These are phyloP conservation scores for Obelidium mucronatum DNA, from an alignment of 192 early-diverging fungal genomes.

Conservation along the genomic window DNA sequence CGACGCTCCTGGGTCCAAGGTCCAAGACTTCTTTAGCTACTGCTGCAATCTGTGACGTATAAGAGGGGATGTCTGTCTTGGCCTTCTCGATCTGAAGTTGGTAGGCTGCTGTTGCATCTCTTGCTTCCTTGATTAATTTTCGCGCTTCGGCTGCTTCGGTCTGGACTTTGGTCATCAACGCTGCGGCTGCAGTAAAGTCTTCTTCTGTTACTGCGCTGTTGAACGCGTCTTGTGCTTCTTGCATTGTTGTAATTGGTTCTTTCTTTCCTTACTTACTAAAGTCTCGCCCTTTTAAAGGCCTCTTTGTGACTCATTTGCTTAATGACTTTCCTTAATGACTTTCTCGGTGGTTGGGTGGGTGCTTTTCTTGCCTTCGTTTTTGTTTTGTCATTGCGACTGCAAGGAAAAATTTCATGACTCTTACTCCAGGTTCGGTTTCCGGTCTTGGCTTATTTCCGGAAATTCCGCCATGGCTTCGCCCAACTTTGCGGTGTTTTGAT, in stretches of 20 bases:
- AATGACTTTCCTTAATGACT: too few species aligned
- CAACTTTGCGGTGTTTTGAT: too few species aligned
- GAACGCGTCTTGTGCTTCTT: background rate
- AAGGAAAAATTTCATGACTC: too few species aligned
- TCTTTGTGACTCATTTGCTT: too few species aligned
- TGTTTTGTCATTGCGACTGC: background rate
- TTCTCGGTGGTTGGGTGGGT: too few species aligned
- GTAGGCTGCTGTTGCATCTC: background rate
- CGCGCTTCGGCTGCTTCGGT: background rate
- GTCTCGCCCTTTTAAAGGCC: background rate
- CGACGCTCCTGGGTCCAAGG: background rate
- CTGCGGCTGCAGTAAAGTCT: background rate
- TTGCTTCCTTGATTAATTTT: background rate
- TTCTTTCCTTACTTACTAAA: background rate
- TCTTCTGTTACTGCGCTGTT: background rate
- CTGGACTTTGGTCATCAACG: background rate
- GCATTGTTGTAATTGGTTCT: background rate
- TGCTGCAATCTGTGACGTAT: background rate
- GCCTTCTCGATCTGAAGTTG: background rate
- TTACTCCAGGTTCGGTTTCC: too few species aligned
- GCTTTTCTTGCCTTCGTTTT: background rate
- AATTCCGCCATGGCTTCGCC: too few species aligned
- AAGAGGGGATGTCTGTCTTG: background rate
- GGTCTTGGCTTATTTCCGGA: too few species aligned
- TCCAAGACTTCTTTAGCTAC: background rate